Base-by-base conservation (phyloP, 2,329 filamentous ascomycete genomes). In the Cladosporium oxysporum region DNA sequence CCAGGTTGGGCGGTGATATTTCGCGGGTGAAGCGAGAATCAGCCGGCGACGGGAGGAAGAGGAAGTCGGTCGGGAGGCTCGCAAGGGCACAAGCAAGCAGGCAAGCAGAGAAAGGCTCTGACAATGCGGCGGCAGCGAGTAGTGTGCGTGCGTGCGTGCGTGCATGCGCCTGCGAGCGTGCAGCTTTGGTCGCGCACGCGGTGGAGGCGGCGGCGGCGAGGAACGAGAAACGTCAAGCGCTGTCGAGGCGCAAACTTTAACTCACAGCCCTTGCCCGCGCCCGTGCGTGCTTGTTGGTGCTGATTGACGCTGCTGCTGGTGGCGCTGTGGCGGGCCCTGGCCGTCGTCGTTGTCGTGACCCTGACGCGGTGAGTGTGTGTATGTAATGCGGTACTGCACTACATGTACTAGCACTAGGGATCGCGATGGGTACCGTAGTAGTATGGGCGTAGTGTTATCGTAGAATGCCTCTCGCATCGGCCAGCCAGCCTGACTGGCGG, bases 1-100 rank as follows among this genome's bases (percentile, higher is more conserved):
- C 60, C 60, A 63, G 60, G 58, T 63, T 63, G 60, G 60, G 60
- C 60, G 60, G 60, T 63, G 49, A 55, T 63, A 29, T 55, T 63
- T 63, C 60, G 60, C 60, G 60, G 60, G 60, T 44, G 60, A 44
- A 61, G 60, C 60, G 60, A 63, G 60, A 63, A 63, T 63, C 50
- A 63, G 35, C 60, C 60, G 60, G 59, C 50, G 49, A 55, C 44
- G 60, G 60, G 33, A 63, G 60, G 57, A 58, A 41, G 57, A 44
- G 57, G 57, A 52, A 63, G 60, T 52, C 50, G 50, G 59, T 37
- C 18, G 53, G 53, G 53, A 58, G 53, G 53, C 53, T 31, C 18
- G 29, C 53, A 58, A 26, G 16, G 37, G 37, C 37, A 44, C 37
- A 50, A 18, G 47, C 47, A 49, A 33, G 31, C 31, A 33, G 11